Base-by-base conservation (phyloP, 2,329 filamentous ascomycete genomes). In the Thermothelomyces thermophilus region DNA sequence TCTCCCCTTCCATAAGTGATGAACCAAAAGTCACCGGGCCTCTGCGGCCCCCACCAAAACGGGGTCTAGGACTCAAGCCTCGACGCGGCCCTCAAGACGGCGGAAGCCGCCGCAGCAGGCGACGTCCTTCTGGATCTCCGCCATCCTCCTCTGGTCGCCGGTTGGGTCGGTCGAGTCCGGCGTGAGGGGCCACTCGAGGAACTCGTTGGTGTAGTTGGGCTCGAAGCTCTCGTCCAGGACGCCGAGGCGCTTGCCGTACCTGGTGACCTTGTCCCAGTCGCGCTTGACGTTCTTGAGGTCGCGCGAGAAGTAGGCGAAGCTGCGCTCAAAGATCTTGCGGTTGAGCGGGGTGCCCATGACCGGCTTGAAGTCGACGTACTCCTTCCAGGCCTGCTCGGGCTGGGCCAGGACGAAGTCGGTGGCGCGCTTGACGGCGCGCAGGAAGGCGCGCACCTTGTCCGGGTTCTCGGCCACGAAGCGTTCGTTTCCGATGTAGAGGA, bases 401-500 rank as follows among this genome's bases (percentile, higher is more conserved):
- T 79, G 65, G 1, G 77, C 71, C 11, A 90, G 73, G 35, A 90
- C 82, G 55, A 80, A 82, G 65, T 89, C 84, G 0, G 85, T 90
- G 2, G 85, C 85, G 35, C 74, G 76, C 73, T 90, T 90, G 63
- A 86, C 80, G 24, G 86, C 86, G 40, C 76, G 77, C 70, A 89
- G 73, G 69, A 90, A 90, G 37, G 79, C 77, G 51, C 68, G 68
- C 3, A 86, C 80, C 63, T 83, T 82, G 1, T 80, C 82, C 0
- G 80, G 80, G 68, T 87, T 79, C 52, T 77, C 70, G n/a, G 71
- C 64, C 39, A 89, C 67, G 69, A 90, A 90, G 8, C 62, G 62
- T 60, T 89, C 84, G 67, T 90, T 89, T 60, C 82, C 85, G 56
- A 90, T 90, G 73, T 90, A 89, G 35, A 90, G 73, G 65, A 90